Evolutionary conservation across 345 rosid species (phyloP).

Genomic region (Moricandia moricandioides): DNA sequence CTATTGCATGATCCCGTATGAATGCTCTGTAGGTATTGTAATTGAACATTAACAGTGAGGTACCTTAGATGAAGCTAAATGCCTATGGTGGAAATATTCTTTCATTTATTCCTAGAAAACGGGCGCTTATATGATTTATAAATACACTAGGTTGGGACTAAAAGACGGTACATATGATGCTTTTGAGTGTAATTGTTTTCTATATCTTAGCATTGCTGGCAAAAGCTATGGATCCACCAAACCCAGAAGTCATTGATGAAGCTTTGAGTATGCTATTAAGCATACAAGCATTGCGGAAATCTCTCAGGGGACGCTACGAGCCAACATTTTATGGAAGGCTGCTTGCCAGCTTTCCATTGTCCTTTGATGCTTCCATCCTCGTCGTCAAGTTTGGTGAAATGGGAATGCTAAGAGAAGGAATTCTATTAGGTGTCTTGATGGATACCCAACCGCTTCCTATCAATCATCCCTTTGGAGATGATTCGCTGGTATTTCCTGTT

Average conservation of each 20-base stretch:
- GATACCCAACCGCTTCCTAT: slow-evolving; percentile 82
- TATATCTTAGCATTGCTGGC: slow-evolving; percentile 62
- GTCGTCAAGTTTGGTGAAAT: slow-evolving; percentile 77
- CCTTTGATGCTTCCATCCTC: slow-evolving; percentile 78
- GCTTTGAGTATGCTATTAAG: slow-evolving; percentile 66
- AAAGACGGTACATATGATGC: not conserved
- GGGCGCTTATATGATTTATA: not conserved
- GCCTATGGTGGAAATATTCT: not conserved
- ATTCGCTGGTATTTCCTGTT: slow-evolving; percentile 55
- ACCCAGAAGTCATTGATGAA: slow-evolving; percentile 64
- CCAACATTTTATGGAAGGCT: slow-evolving; percentile 88
- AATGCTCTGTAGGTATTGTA: slow-evolving; percentile 8
- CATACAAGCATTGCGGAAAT: slow-evolving; percentile 54
- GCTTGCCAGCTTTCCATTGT: slow-evolving; percentile 78
- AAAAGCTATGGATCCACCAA: slow-evolving; percentile 91
- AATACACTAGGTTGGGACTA: not conserved
- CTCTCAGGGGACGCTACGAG: slow-evolving; percentile 64
- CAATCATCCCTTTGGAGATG: slow-evolving; percentile 77
- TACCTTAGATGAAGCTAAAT: slow-evolving; percentile 18
- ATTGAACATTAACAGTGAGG: slow-evolving; percentile 8
- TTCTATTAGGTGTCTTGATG: slow-evolving; percentile 78
- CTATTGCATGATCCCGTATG: slow-evolving; percentile 2
- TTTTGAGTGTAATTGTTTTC: slow-evolving; percentile 22
- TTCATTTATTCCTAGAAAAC: not conserved
- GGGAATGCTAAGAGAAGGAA: slow-evolving; percentile 86